Conservation (phyloP, 805 yeast genomes). For the Candida arabinofermentans region DNA sequence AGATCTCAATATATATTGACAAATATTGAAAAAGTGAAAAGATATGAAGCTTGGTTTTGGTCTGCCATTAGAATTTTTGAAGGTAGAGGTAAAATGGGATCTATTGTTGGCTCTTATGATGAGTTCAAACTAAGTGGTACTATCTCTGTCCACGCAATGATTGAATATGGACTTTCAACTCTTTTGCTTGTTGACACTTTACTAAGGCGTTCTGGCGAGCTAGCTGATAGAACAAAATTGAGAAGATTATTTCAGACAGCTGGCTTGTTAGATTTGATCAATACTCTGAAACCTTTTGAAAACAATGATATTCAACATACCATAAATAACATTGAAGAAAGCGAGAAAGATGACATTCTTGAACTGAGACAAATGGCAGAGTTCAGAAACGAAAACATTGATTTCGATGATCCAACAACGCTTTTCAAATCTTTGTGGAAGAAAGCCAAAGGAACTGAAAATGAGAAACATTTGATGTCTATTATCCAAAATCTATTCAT, state of each 20-base stretch:
- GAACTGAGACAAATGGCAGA: constrained; percentile 36
- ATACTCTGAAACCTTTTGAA: constrained; percentile 35
- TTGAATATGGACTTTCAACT: constrained; percentile 50
- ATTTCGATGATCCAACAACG: constrained; percentile 70
- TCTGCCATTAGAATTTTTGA: constrained; percentile 26
- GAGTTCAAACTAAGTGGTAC: constrained; percentile 59
- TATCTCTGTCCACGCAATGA: constrained; percentile 56
- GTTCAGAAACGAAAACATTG: constrained; percentile 41
- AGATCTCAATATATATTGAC: constrained; percentile 24
- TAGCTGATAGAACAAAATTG: constrained; percentile 42
- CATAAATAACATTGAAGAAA: constrained; percentile 35
- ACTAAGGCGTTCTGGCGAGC: constrained; percentile 34
- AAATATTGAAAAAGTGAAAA: constrained; percentile 22
- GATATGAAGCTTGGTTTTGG: constrained; percentile 35
- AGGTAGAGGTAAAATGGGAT: constrained; percentile 87
- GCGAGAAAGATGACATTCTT: constrained; percentile 39
- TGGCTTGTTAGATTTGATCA: constrained; percentile 36
- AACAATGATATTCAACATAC: constrained; percentile 41
- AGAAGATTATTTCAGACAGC: constrained; percentile 42
- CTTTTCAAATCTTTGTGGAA: constrained; percentile 56
- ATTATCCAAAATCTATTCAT: constrained; percentile 64
- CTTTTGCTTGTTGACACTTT: constrained; percentile 47
- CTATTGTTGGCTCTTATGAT: constrained; percentile 87
- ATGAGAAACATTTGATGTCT: constrained; percentile 55
- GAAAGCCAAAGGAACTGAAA: constrained; percentile 52